phyloP scores from a whole-genome alignment of 2,329 filamentous ascomycete species.

The Fusarium incarnatum region DNA sequence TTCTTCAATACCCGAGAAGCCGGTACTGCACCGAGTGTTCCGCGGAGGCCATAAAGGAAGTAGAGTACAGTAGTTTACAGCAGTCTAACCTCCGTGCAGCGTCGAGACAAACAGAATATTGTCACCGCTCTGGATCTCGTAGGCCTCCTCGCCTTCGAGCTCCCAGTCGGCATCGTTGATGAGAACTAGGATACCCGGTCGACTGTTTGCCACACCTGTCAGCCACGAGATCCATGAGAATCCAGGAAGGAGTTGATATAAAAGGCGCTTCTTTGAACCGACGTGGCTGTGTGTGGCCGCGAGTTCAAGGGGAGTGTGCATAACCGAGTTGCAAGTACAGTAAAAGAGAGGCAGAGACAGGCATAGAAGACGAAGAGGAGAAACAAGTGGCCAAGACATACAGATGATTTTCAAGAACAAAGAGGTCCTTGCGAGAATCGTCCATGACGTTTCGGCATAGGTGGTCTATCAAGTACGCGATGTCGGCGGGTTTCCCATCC shows the following conservation, averaged over 20 bases:
- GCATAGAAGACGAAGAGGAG: background rate
- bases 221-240: slow-evolving; percentile 38
- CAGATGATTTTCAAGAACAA: slow-evolving; percentile 89
- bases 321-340: slow-evolving; percentile 14
- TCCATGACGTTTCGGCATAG: slow-evolving; percentile 87
- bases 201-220: slow-evolving; percentile 64
- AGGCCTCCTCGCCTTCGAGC: slow-evolving; percentile 92
- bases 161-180: slow-evolving; percentile 99
- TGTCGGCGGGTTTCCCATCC: slow-evolving; percentile 71
- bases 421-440: slow-evolving; percentile 86
- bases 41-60: slow-evolving; percentile 13
- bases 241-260: slow-evolving; percentile 2
- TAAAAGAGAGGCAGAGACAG: slow-evolving; percentile 1
- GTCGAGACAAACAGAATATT: slow-evolving; percentile 97
- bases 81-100: slow-evolving; percentile 83
- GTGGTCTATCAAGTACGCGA: slow-evolving; percentile 81
- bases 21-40: slow-evolving; percentile 23
- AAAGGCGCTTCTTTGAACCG: background rate
- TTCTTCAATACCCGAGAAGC: slow-evolving; percentile 32
- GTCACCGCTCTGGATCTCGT: slow-evolving; percentile 84
- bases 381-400: slow-evolving; percentile 62
- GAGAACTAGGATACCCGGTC: slow-evolving; percentile 93
- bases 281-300: slow-evolving; percentile 16
- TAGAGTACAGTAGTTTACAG: slow-evolving; percentile 12
- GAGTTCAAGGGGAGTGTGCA: slow-evolving; percentile 39